phyloP scores from a whole-genome alignment of 768 basidiomycete species.

The Baorangia bicolor region DNA sequence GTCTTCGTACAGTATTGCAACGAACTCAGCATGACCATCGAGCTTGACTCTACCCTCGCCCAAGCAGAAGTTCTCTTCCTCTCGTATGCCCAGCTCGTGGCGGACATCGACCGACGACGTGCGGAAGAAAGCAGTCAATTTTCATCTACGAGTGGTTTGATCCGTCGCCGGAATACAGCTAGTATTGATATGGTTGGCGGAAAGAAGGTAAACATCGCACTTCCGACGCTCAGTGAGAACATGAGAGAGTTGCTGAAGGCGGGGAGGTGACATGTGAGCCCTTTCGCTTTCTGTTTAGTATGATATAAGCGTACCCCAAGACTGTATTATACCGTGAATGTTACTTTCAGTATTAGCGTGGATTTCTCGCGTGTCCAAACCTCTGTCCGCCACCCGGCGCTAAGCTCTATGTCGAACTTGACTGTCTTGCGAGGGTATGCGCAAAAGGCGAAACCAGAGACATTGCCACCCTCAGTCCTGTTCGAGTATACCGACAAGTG shows the following conservation, averaged over 20 bases:
- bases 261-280: slow-evolving; percentile 31
- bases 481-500: slow-evolving; percentile 54
- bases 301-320: slow-evolving; percentile 1
- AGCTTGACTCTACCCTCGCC: slow-evolving; percentile 90
- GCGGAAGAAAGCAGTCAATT: slow-evolving; percentile 46
- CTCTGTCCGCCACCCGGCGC: background rate
- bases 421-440: slow-evolving; percentile 66
- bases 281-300: background rate
- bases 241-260: slow-evolving; percentile 58
- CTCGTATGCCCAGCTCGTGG: slow-evolving; percentile 84
- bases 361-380: background rate
- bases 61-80: slow-evolving; percentile 97
- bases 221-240: slow-evolving; percentile 58
- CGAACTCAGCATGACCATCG: slow-evolving; percentile 94
- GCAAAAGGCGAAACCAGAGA: slow-evolving; percentile 42
- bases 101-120: slow-evolving; percentile 81
- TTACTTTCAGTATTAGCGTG: background rate
- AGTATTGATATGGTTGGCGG: slow-evolving; percentile 1
- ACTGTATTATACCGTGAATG: slow-evolving; percentile 19
- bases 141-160: slow-evolving; percentile 28
- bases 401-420: slow-evolving; percentile 38
- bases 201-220: slow-evolving; percentile 34
- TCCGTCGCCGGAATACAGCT: slow-evolving; percentile 31
- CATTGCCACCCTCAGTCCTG: slow-evolving; percentile 58
- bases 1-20: slow-evolving; percentile 70